Base-by-base conservation (phyloP, 352 stramenopile species). In the Globisporangium ultimum region DNA sequence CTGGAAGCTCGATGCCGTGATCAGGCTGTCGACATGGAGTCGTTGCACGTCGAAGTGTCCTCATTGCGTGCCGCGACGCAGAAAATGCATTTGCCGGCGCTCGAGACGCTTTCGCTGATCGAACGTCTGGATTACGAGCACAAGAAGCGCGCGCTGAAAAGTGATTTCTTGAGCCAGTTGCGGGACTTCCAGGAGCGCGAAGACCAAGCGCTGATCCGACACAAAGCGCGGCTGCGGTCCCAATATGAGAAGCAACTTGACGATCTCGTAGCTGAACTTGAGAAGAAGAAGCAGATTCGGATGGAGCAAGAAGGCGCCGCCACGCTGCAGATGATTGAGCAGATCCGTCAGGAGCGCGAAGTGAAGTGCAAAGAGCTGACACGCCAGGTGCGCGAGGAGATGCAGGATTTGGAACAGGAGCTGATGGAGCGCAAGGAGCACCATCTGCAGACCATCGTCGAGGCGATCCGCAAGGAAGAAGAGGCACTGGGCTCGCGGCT, bases 81-180 rank as follows among this genome's bases (percentile, higher is more conserved):
- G 36, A 76, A 79, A 51, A 75, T 84, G 65, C 78, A 88, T 36
- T 21, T 78, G 43, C 75, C 68, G 5, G 78, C 76, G 12, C 49
- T 86, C n/a, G 78, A 88, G 46, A 76, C 73, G 2, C 58, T 88
- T n/a, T 50, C 69, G 9, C 56, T 81, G 9, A 57, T 76, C 6
- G 78, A 88, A 42, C 68, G 78, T 48, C 55, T 86, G 5, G 78
- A 88, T 6, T 93, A 90, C 53, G 83, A 93, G 55, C 83, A 88
- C 66, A 83, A 86, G 53, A 93, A 91, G 53, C 78, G 79, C 1
- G 69, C 71, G 15, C 50, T 93, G 5, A 72, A 72, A 51, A 67
- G 60, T n/a, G 80, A 93, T 42, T 89, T 84, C 48, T 54, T 73
- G 51, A 71, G 52, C 15, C 83, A 93, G 49, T 63, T 93, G 17